Evolutionary conservation across 441 rosid species (phyloP), one percentile per base, ranked within the genome.

Genomic region (Bruguiera hainesii): DNA sequence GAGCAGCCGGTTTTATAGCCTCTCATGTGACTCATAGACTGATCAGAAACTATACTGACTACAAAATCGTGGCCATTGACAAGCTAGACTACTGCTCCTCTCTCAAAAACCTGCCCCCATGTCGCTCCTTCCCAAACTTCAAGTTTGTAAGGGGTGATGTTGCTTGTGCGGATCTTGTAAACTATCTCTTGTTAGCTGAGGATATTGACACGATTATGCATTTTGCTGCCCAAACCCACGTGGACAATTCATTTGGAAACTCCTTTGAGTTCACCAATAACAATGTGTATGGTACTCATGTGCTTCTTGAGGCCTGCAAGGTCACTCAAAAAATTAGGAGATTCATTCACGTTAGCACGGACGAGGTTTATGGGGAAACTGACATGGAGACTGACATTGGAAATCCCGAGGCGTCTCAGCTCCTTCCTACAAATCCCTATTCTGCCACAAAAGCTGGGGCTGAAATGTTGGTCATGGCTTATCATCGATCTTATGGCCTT

Each of bases 271-370:
- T 87, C 70, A 87, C 89, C 56, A 83, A 74, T 71, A 87, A 84
- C 72, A 87, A 87, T 56, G 83, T 87, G 6, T 85, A 83, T 70
- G 89, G 89, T 33, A 84, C 89, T 35, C 91, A 83, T 68, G 91
- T 84, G 5, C 86, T 87, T 68, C 82, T 87, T 57, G 89, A 84
- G 76, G 91, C 91, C 19, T 87, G 89, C 51, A 87, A 84, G 69
- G 87, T 84, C 30, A 84, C 89, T 7, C 58, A 76, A 46, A 77
- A 75, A 73, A 72, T 87, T 69, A 83, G 55, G 76, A 80, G 89
- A 81, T 84, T 87, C 81, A 87, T 87, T 29, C 91, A 87, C 75
- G 89, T 87, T 6, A 87, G 91, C 62, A 87, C 87, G 0, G 91
- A 86, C 71, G 88, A 86, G 64, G 90, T 86, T 46, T 86, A 86